Percentiles rank a stretch among this genome's conserved stretches.
Evolutionary conservation across 768 basidiomycete species (phyloP).

Genomic region (Holtermanniella nyarrowii): DNA sequence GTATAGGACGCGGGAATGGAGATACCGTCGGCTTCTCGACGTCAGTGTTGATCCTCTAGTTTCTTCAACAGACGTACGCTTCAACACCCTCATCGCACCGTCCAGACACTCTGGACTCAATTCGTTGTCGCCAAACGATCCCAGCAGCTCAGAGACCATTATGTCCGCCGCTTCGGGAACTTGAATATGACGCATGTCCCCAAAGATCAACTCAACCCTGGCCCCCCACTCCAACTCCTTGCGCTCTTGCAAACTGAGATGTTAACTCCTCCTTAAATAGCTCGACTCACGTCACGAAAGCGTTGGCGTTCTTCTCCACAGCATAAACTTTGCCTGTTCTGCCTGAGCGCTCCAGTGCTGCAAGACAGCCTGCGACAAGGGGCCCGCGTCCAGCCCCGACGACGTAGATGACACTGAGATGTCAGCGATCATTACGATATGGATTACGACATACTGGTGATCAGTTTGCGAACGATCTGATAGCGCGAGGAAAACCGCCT

Average conservation of each 20-base stretch:
- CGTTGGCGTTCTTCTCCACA: constrained; percentile 94
- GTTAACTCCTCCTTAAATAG: neutral
- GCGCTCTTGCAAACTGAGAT: constrained; percentile 68
- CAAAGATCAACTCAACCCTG: constrained; percentile 70
- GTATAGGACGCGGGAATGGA: constrained; percentile 96
- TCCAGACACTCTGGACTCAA: constrained; percentile 96
- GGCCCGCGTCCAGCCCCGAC: constrained; percentile 94
- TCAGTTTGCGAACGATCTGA: constrained; percentile 54
- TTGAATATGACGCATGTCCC: constrained; percentile 80
- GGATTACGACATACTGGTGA: constrained; percentile 51
- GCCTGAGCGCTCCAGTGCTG: constrained; percentile 59
- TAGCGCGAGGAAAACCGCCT: constrained; percentile 61
- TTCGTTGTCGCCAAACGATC: constrained; percentile 97
- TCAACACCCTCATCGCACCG: constrained; percentile 85
- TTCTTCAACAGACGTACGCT: constrained; percentile 50
- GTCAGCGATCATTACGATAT: constrained; percentile 1
- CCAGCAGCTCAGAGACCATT: constrained; percentile 86
- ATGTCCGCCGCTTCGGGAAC: constrained; percentile 85
- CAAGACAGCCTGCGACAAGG: constrained; percentile 71
- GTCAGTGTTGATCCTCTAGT: neutral
- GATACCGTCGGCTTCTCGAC: constrained; percentile 67
- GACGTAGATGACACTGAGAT: constrained; percentile 67
- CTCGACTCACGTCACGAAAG: constrained; percentile 74
- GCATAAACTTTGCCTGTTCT: constrained; percentile 65
- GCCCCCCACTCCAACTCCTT: constrained; percentile 72